Percentiles rank a stretch among this genome's conserved stretches.
Conservation (phyloP, 345 rosid genomes). For the Trapa bicornis region DNA sequence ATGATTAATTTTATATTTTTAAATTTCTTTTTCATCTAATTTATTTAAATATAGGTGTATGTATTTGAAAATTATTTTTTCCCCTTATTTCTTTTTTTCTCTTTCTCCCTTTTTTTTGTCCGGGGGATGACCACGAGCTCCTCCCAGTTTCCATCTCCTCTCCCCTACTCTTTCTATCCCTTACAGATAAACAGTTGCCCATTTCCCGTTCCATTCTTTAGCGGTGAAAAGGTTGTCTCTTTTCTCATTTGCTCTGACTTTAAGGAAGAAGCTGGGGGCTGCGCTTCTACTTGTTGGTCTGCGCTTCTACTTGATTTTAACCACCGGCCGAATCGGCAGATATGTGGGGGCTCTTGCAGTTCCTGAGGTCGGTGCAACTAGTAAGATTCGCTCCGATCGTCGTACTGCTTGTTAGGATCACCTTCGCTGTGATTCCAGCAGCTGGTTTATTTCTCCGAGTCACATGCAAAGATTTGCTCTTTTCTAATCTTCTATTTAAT, state of each 20-base stretch:
- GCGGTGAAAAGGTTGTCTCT: background rate
- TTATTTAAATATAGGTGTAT: too few species aligned
- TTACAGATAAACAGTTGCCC: background rate
- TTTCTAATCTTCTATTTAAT: background rate
- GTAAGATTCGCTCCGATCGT: slow-evolving; percentile 32
- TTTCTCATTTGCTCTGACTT: background rate
- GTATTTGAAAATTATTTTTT: too few species aligned
- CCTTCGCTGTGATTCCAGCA: background rate
- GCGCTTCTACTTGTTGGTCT: background rate
- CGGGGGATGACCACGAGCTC: too few species aligned
- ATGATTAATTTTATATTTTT: too few species aligned
- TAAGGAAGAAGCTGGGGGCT: background rate
- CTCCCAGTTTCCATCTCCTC: background rate
- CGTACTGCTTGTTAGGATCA: background rate
- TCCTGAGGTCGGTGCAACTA: slow-evolving; percentile 7
- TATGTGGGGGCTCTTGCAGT: background rate
- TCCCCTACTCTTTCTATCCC: slow-evolving; percentile 1
- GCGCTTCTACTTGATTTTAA: background rate
- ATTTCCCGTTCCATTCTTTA: background rate
- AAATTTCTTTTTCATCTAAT: too few species aligned
- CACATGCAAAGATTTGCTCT: slow-evolving; percentile 2
- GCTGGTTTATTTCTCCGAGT: background rate
- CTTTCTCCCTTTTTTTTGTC: too few species aligned
- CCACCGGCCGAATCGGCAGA: slow-evolving; percentile 1
- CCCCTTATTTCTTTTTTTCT: too few species aligned